Evolutionary conservation across 495 filamentous ascomycete species (phyloP), one percentile per base, ranked within the genome.

Genomic region (Chaetomium fimeti): DNA sequence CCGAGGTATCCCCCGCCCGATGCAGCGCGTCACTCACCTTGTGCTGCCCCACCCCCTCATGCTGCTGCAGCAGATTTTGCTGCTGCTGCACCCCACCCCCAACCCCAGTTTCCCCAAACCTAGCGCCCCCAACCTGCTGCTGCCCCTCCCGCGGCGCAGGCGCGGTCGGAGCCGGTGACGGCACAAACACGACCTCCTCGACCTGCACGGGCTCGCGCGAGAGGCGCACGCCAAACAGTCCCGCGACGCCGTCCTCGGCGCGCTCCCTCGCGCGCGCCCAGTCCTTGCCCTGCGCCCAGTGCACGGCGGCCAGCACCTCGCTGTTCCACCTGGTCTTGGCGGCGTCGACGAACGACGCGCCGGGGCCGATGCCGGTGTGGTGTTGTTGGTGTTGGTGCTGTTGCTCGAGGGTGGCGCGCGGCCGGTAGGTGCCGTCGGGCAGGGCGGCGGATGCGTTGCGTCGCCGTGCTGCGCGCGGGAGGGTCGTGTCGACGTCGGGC

Each of bases 291-390:
- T 89, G 83, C 49, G 83, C 85, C 83, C 88, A 88, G 54, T 78
- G 79, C n/a, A 88, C 87, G 57, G 86, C 79, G 47, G 76, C 78
- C 71, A 89, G 85, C 32, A 93, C 76, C 76, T 93, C 91, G 48
- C 81, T 75, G 70, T 94, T 93, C 91, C 91, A 94, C 53, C 82
- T 76, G 73, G 92, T 88, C 77, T 94, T 94, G 68, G 88, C 76
- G 11, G 84, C 77, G 69, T 92, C 89, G 43, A 83, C 71, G 65
- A 88, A 76, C 67, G 62, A 84, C 78, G 9, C 74, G 22, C 76
- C 29, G 11, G 27, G 49, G 1, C n/a, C 51, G 15, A 49, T 49
- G 70, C 5, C 71, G 78, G 3, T 47, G 47, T 0, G 13, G 12
- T 54, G 12, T 12, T 55, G 13, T 20, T 43, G 12, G 13, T 55